A percentile compares a stretch with the other conserved stretches of the same genome.
Conservation (phyloP, 1,284 basidiomycete genomes). For the Baeospora myosura region DNA sequence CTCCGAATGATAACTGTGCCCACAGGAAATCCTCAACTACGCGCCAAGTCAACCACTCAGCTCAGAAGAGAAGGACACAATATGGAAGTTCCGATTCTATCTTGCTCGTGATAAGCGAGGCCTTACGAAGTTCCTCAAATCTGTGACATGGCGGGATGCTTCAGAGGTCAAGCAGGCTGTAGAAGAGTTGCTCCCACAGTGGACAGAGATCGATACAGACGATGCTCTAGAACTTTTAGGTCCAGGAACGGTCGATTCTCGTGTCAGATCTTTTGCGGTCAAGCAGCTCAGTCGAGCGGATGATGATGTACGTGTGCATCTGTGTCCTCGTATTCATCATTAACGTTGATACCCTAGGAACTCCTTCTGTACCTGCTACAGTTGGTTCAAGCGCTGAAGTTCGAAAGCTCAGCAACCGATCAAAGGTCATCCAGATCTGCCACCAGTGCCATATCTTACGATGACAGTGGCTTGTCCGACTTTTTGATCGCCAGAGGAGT, state of each 20-base stretch:
- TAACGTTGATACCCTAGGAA: constrained; percentile 51
- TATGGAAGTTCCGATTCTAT: constrained; percentile 99
- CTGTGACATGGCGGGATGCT: constrained; percentile 94
- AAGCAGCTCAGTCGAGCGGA: constrained; percentile 86
- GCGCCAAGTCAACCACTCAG: constrained; percentile 85
- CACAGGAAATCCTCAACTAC: constrained; percentile 83
- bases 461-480: constrained; percentile 81
- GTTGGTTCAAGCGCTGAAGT: constrained; percentile 95
- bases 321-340: constrained; percentile 5
- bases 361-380: constrained; percentile 90
- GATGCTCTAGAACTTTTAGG: constrained; percentile 95
- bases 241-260: constrained; percentile 82
- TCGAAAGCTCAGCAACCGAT: constrained; percentile 75
- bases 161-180: constrained; percentile 97
- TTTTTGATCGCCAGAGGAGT: constrained; percentile 87
- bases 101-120: constrained; percentile 85
- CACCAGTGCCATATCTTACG: constrained; percentile 69
- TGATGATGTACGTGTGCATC: constrained; percentile 67
- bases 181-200: constrained; percentile 90
- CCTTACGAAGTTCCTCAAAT: constrained; percentile 96
- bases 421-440: constrained; percentile 59
- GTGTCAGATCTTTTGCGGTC: constrained; percentile 92
- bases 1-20: constrained; percentile 1
- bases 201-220: constrained; percentile 95
- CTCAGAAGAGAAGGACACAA: constrained; percentile 89